A percentile compares a stretch with the other conserved stretches of the same genome.
phyloP scores from a whole-genome alignment of 2,329 filamentous ascomycete genomes.

The Penicillium hesseltinei region DNA sequence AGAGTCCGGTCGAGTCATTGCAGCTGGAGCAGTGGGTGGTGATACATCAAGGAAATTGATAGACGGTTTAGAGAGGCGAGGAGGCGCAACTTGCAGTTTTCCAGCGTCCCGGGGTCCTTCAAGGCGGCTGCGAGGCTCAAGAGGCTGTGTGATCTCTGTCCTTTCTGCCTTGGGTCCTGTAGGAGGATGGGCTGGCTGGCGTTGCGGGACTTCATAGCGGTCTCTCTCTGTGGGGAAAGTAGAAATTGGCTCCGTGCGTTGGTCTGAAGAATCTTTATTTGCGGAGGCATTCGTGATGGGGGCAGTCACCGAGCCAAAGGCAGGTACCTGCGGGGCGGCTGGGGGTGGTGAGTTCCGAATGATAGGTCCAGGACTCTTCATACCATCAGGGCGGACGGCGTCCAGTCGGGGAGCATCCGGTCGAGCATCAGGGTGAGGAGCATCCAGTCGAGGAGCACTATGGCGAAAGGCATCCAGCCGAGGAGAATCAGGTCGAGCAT shows the following conservation, averaged over 20 bases:
- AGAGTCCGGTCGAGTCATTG: conserved; percentile 32
- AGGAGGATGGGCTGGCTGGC: conserved; percentile 37
- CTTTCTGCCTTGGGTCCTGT: conserved; percentile 47
- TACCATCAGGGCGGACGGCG: conserved; percentile 17
- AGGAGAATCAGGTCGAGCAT: not conserved
- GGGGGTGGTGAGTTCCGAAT: conserved; percentile 38
- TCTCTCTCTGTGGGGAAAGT: conserved; percentile 25
- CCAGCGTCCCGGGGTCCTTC: conserved; percentile 23
- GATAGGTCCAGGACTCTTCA: conserved; percentile 28
- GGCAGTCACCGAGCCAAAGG: conserved; percentile 41
- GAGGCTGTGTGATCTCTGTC: conserved; percentile 21
- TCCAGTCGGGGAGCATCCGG: conserved; percentile 15
- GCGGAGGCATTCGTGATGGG: conserved; percentile 24
- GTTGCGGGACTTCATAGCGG: conserved; percentile 19
- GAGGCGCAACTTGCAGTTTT: conserved; percentile 26
- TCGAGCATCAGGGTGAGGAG: conserved; percentile 12
- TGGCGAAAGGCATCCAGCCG: conserved; percentile 7
- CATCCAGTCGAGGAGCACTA: not conserved
- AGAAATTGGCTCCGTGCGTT: conserved; percentile 4
- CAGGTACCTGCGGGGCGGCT: conserved; percentile 43
- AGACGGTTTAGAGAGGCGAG: conserved; percentile 26
- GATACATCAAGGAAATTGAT: conserved; percentile 31
- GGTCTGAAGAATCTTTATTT: conserved; percentile 22
- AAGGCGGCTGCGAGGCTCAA: conserved; percentile 28
- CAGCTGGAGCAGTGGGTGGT: conserved; percentile 39